Evolutionary conservation across 768 basidiomycete genomes (phyloP).

Genomic region (Mycena olivaceomarginata): DNA sequence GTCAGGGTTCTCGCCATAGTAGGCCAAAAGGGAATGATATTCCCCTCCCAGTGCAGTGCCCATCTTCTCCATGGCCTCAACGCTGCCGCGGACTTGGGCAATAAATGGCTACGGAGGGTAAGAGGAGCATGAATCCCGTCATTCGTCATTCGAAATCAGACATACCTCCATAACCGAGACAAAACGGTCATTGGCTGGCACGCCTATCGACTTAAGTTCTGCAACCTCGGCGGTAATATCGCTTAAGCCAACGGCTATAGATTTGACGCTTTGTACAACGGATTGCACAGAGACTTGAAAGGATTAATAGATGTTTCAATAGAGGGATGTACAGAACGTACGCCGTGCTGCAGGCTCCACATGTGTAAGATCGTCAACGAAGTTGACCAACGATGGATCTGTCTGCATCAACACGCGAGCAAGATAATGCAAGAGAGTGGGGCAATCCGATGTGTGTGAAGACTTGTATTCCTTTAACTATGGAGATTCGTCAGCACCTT

Average conservation of each 20-base stretch:
- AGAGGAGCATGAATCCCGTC: neutral
- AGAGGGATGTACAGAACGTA: slow-evolving; percentile 4
- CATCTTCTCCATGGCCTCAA: slow-evolving; percentile 83
- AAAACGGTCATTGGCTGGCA: slow-evolving; percentile 75
- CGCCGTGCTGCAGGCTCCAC: slow-evolving; percentile 88
- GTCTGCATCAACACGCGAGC: slow-evolving; percentile 82
- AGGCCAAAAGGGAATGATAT: slow-evolving; percentile 74
- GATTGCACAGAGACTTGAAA: slow-evolving; percentile 85
- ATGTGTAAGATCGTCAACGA: slow-evolving; percentile 88
- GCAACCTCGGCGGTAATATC: slow-evolving; percentile 76
- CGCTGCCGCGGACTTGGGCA: slow-evolving; percentile 65
- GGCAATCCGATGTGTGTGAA: slow-evolving; percentile 80
- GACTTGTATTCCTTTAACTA: slow-evolving; percentile 92
- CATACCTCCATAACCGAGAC: slow-evolving; percentile 81
- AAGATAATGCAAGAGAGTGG: slow-evolving; percentile 95
- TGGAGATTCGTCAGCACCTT: slow-evolving; percentile 22
- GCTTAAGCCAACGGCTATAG: slow-evolving; percentile 73
- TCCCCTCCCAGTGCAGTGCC: slow-evolving; percentile 74
- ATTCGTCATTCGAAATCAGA: neutral
- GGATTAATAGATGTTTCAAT: neutral
- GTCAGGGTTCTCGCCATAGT: slow-evolving; percentile 87
- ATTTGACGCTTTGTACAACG: slow-evolving; percentile 74
- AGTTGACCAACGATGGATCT: slow-evolving; percentile 79
- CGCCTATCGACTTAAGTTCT: slow-evolving; percentile 56
- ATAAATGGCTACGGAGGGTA: slow-evolving; percentile 67